Base-by-base conservation (phyloP, 2,329 filamentous ascomycete species). In the Pseudopyrenochaeta lycopersici region DNA sequence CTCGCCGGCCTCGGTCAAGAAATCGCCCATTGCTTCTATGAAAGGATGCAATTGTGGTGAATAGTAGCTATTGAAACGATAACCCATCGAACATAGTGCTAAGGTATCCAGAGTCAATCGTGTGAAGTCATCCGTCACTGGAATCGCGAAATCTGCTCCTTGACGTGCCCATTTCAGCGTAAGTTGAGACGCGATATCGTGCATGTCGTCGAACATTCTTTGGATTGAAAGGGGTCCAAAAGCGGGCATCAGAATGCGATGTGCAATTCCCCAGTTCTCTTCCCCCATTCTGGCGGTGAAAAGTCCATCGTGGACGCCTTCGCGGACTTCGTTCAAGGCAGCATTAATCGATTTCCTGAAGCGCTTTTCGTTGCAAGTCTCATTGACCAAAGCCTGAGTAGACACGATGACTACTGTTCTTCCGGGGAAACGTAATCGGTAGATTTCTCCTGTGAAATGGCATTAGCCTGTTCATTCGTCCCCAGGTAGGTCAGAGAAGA, bases 201-300 rank as follows among this genome's bases (percentile, higher is more conserved):
- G 54, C 64, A 66, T 67, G 56, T 70, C 71, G 52, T 83, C 80
- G 54, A 88, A 90, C 88, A 90, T 90, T 46, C 71, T 75, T 23
- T 83, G 80, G 62, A 91, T 89, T 3, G 82, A 79, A 15, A 89
- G 70, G 0, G 88, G 88, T 0, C 88, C 88, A 71, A 91, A 90
- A 1, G 86, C 86, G 0, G 88, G 87, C 68, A 88, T 82, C 50
- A 90, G 75, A 14, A 86, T 76, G 15, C 85, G 77, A 62, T 90
- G 84, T 10, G 62, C 59, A 3, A 49, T 46, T 1, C 45, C 44
- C 54, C 57, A 60, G 44, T 60, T 53, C 2, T 38, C 17, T 18
- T 59, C 56, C 2, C 39, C 15, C 31, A 32, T 54, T 1, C 60
- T 58, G 36, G 70, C 71, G 2, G 56, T 55, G 21, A 48, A 48